Percentiles rank a stretch among this genome's conserved stretches.
phyloP scores from a whole-genome alignment of 2,329 filamentous ascomycete species.

The Fusarium transvaalense region DNA sequence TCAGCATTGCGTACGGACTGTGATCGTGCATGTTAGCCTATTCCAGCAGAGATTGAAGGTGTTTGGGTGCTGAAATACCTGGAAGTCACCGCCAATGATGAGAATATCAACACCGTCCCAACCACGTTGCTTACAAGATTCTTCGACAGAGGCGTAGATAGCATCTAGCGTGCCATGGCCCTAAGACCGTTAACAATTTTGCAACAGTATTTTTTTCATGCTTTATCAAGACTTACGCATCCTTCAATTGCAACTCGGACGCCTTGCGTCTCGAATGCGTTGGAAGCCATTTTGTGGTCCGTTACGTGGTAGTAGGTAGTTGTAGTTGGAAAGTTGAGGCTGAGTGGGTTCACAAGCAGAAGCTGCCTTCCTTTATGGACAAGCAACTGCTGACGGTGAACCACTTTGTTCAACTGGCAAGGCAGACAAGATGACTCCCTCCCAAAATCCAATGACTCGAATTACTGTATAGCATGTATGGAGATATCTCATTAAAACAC shows the following conservation, averaged over 20 bases:
- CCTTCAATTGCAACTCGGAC: constrained; percentile 88
- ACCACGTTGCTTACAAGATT: constrained; percentile 75
- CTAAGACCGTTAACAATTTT: constrained; percentile 58
- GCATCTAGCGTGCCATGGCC: constrained; percentile 92
- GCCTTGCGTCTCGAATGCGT: constrained; percentile 57
- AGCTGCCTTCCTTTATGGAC: constrained; percentile 20
- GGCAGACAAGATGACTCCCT: neutral
- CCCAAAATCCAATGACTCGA: constrained; percentile 10
- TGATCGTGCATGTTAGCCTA: constrained; percentile 21
- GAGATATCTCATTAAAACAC: neutral
- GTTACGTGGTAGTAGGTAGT: constrained; percentile 2
- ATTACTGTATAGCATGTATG: neutral
- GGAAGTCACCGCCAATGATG: constrained; percentile 97
- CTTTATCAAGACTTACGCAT: constrained; percentile 70
- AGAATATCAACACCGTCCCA: constrained; percentile 89
- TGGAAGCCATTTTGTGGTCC: constrained; percentile 48
- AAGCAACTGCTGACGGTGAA: constrained; percentile 3
- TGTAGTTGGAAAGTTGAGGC: constrained; percentile 35
- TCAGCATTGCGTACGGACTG: constrained; percentile 88
- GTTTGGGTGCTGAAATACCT: constrained; percentile 62
- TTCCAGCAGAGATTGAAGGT: neutral
- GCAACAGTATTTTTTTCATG: neutral
- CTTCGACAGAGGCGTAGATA: constrained; percentile 84
- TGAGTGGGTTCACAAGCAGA: constrained; percentile 29
- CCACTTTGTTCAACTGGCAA: neutral